Base-by-base conservation (phyloP, 352 stramenopile genomes). In the Plasmopara halstedii region DNA sequence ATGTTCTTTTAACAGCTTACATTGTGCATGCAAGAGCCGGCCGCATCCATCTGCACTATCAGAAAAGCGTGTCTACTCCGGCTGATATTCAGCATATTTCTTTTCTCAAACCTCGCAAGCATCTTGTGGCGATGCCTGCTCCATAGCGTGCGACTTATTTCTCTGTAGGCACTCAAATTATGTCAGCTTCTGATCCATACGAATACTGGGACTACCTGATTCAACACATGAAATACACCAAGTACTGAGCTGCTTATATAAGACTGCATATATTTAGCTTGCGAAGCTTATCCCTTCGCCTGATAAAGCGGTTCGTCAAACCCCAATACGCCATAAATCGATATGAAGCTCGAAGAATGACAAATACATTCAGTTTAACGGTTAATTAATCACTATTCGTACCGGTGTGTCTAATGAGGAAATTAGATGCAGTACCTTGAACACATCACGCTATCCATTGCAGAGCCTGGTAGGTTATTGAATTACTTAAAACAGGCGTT, bases 41-140 rank as follows among this genome's bases (percentile, higher is more conserved):
- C 80, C 66, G 5, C 62, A 70, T 50, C 84, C 74, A 40, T 88
- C 85, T 11, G 75, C 66, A 17, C 77, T 72, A 8, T 87, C 74
- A 0, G 58, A 66, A 27, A 78, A 84, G 15, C 58, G 50, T 22
- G 75, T 78, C 77, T 74, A 88, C 44, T 83, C 72, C 5, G 77
- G 74, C 31, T 66, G 72, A 4, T 59, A 52, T 0, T 61, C 51
- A 10, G 5, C 53, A 53, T 10, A 58, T 37, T 20, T 75, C 59
- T 14, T 67, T 31, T 6, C 42, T 44, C 0, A 44, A 37, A 69
- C 70, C n/a, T 76, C 76, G 11, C 61, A 43, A 6, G 47, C 54
- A 38, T 88, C 74, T 50, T 85, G 73, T 1, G 86, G 56, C 29
- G 86, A 32, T 10, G 72, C 72, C 25, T 70, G 73, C 44, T 85